Percentiles rank a stretch among this genome's conserved stretches.
Conservation (phyloP, 2,329 filamentous ascomycete species). For the Aspergillus sp. region DNA sequence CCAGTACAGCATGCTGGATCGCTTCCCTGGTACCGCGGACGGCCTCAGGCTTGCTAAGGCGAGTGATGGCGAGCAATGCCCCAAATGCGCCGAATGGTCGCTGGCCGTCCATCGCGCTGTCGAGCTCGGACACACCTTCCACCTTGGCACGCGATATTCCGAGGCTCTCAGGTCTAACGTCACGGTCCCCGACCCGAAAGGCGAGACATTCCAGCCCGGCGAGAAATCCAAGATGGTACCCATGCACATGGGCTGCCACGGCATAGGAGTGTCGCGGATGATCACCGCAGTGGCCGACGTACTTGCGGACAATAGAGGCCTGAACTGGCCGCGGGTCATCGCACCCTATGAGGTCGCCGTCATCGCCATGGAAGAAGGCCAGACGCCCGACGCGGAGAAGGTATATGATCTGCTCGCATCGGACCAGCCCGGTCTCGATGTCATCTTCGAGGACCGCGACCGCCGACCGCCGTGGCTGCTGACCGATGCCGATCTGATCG, state of each 20-base stretch:
- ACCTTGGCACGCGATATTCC: slow-evolving; percentile 83
- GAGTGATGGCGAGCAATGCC: slow-evolving; percentile 60
- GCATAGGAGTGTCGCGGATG: slow-evolving; percentile 85
- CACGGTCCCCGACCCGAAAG: slow-evolving; percentile 29
- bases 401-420: slow-evolving; percentile 55
- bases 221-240: slow-evolving; percentile 35
- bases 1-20: slow-evolving; percentile 26
- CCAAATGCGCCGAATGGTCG: slow-evolving; percentile 54
- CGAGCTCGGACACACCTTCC: slow-evolving; percentile 91
- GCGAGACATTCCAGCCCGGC: slow-evolving; percentile 15
- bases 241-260: slow-evolving; percentile 93
- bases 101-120: slow-evolving; percentile 64
- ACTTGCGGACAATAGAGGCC: slow-evolving; percentile 59
- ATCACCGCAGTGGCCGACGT: slow-evolving; percentile 77
- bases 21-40: slow-evolving; percentile 31
- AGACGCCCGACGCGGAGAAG: slow-evolving; percentile 41
- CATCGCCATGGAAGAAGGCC: slow-evolving; percentile 44
- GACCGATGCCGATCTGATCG: slow-evolving; percentile 78
- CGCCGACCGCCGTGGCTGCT: slow-evolving; percentile 73
- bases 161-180: slow-evolving; percentile 60
- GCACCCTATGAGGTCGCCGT: slow-evolving; percentile 74
- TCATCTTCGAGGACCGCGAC: slow-evolving; percentile 63
- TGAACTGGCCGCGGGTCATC: slow-evolving; percentile 81
- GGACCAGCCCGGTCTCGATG: slow-evolving; percentile 38
- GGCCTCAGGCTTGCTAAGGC: slow-evolving; percentile 57